Percentiles rank a stretch among this genome's conserved stretches.
Conservation (phyloP, 352 stramenopile genomes). For the Pythium plurisporium region DNA sequence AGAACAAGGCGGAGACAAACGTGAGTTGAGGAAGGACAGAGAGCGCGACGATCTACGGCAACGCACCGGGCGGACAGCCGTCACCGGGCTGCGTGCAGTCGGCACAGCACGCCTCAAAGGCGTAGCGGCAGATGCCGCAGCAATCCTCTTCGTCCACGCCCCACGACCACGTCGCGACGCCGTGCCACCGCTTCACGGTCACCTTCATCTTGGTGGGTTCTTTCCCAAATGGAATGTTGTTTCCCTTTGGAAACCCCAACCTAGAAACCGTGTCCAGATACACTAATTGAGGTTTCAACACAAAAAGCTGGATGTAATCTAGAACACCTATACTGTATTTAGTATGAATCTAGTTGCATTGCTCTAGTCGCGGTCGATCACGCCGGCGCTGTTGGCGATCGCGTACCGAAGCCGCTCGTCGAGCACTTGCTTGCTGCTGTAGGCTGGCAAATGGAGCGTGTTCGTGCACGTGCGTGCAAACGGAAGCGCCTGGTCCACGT, state of each 20-base stretch:
- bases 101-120: constrained; percentile 80
- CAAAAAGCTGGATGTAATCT: too few relatives aligned
- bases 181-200: constrained; percentile 83
- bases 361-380: constrained; percentile 81
- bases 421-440: constrained; percentile 67
- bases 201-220: constrained; percentile 60
- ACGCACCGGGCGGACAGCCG: constrained; percentile 75
- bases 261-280: too few relatives aligned
- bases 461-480: constrained; percentile 86
- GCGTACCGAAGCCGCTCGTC: constrained; percentile 62
- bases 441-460: constrained; percentile 78
- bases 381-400: constrained; percentile 72
- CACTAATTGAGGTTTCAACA: not conserved
- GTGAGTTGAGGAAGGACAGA: not conserved
- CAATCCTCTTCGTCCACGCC: constrained; percentile 91
- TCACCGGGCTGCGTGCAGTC: constrained; percentile 75
- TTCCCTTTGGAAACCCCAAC: too few relatives aligned
- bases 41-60: not conserved
- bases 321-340: too few relatives aligned
- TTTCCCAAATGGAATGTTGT: too few relatives aligned
- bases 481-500: constrained; percentile 70
- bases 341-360: too few relatives aligned
- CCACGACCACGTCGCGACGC: constrained; percentile 89
- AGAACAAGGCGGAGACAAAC: not conserved
- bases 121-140: constrained; percentile 84